A percentile compares a stretch with the other conserved stretches of the same genome.
These are phyloP conservation scores for Psidium guajava DNA, from an alignment of 345 rosid species.

Conservation along the genomic window DNA sequence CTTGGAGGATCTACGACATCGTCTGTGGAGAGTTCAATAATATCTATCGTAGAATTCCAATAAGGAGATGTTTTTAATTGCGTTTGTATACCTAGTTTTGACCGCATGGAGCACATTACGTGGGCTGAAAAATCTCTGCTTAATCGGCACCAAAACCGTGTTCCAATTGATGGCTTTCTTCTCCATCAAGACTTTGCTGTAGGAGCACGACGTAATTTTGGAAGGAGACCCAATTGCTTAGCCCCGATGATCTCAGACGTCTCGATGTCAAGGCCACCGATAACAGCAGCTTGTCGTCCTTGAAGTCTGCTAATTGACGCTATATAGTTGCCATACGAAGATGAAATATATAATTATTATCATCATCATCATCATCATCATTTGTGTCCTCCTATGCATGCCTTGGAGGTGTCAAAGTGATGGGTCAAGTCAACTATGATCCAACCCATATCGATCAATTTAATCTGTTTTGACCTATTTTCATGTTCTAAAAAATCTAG, in stretches of 20 bases:
- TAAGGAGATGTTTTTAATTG: background rate
- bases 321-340: background rate
- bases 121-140: background rate
- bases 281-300: background rate
- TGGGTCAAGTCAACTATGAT: too few relatives aligned
- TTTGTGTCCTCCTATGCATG: background rate
- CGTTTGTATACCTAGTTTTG: background rate
- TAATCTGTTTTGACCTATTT: too few relatives aligned
- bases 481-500: too few relatives aligned
- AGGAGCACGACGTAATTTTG: background rate
- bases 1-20: background rate
- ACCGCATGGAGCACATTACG: background rate
- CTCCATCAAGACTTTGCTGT: background rate
- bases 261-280: background rate
- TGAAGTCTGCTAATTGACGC: background rate
- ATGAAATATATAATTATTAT: too few relatives aligned
- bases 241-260: background rate
- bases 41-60: background rate
- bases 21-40: background rate
- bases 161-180: background rate
- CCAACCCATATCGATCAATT: too few relatives aligned
- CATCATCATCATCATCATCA: background rate
- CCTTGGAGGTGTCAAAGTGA: too few relatives aligned
- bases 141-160: background rate
- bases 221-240: background rate